Percentiles rank a stretch among this genome's conserved stretches.
These are phyloP conservation scores for Aciculosporium take DNA, from an alignment of 2,329 filamentous ascomycete genomes.

Conservation along the genomic window DNA sequence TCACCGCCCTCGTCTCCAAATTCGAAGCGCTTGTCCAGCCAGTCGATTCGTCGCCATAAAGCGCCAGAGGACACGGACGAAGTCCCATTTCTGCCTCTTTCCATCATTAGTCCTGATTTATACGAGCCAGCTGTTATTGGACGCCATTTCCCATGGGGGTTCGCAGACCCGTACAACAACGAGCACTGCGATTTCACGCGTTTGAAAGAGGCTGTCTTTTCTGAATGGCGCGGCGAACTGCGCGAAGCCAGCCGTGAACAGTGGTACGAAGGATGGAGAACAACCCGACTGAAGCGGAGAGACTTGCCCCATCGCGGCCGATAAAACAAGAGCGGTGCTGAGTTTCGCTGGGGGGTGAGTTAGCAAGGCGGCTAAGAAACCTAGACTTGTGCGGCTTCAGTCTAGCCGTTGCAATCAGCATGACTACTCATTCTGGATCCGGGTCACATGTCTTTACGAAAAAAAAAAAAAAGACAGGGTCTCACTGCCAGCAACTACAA, in stretches of 20 bases:
- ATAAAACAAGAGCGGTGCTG: constrained; percentile 11
- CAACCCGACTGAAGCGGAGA: constrained; percentile 45
- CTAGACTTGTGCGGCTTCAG: not conserved
- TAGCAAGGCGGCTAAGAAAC: not conserved
- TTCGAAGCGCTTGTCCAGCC: constrained; percentile 32
- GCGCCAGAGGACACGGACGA: constrained; percentile 36
- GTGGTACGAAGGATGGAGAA: constrained; percentile 96
- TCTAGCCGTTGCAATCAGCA: not conserved
- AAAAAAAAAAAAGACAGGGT: not conserved
- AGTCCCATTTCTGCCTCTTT: constrained; percentile 67
- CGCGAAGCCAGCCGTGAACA: constrained; percentile 80
- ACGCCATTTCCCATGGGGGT: constrained; percentile 89
- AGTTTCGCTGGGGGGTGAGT: not conserved
- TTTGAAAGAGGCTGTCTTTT: constrained; percentile 83
- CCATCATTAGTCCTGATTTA: constrained; percentile 83
- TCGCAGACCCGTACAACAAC: constrained; percentile 82
- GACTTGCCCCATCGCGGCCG: constrained; percentile 25
- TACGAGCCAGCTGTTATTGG: constrained; percentile 72
- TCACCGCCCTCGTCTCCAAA: constrained; percentile 22
- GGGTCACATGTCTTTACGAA: not conserved
- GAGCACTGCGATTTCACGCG: constrained; percentile 89
- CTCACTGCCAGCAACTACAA: not conserved
- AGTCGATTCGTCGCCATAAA: constrained; percentile 31
- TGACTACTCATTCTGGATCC: not conserved
- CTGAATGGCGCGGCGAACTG: constrained; percentile 82